Percentiles rank a stretch among this genome's conserved stretches.
Conservation (phyloP, 805 yeast genomes). For the Candida nanaspora region DNA sequence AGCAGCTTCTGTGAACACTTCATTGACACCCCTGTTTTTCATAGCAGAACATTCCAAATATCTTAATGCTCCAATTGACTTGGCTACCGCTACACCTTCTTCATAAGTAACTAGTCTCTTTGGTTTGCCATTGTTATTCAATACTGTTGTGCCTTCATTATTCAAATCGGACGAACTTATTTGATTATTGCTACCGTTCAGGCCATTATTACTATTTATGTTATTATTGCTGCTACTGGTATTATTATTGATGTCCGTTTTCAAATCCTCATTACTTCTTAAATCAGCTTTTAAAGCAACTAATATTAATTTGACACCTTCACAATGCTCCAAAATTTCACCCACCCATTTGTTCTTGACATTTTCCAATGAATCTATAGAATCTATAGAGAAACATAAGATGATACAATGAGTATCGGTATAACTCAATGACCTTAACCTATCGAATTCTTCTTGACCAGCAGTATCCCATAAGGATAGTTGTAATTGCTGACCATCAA, state of each 20-base stretch:
- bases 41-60: slow-evolving; percentile 96
- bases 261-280: slow-evolving; percentile 36
- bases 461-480: slow-evolving; percentile 98
- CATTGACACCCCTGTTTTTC: slow-evolving; percentile 96
- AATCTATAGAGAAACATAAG: slow-evolving; percentile 92
- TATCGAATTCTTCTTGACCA: slow-evolving; percentile 97
- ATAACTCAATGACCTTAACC: slow-evolving; percentile 85
- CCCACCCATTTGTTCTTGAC: slow-evolving; percentile 97
- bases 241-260: slow-evolving; percentile 24
- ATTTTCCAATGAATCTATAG: slow-evolving; percentile 88
- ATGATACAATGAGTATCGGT: slow-evolving; percentile 95
- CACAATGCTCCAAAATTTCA: slow-evolving; percentile 94
- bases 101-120: slow-evolving; percentile 73
- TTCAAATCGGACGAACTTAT: too few species aligned
- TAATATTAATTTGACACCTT: slow-evolving; percentile 86
- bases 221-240: slow-evolving; percentile 11
- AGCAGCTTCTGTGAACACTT: slow-evolving; percentile 98
- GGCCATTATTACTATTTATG: background rate
- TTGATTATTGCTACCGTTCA: too few species aligned
- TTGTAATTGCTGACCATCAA: slow-evolving; percentile 89
- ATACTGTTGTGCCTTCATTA: slow-evolving; percentile 15
- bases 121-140: slow-evolving; percentile 19
- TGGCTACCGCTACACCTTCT: slow-evolving; percentile 90
- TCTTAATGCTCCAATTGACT: slow-evolving; percentile 86
- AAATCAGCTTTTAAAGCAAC: slow-evolving; percentile 95